Evolutionary conservation across 441 rosid species (phyloP).

Genomic region (Gossypium laxum): DNA sequence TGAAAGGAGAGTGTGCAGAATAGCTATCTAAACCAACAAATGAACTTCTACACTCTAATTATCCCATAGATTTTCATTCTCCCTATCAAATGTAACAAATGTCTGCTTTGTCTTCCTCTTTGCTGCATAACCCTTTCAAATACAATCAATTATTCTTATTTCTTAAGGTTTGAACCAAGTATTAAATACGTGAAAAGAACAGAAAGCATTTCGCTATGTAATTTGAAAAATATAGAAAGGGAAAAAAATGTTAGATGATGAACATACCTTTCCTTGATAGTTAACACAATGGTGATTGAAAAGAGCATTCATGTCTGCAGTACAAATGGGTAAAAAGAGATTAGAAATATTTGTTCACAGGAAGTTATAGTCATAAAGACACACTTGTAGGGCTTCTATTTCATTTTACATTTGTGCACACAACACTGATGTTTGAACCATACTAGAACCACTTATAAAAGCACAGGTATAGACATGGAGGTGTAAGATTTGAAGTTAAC

Average conservation of each 20-base stretch:
- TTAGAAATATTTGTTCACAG: conserved; percentile 6
- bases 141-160: not conserved
- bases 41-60: too few species aligned
- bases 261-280: conserved; percentile 71
- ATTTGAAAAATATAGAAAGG: conserved; percentile 7
- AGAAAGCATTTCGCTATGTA: not conserved
- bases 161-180: not conserved
- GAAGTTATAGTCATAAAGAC: not conserved
- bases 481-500: not conserved
- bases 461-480: not conserved
- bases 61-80: too few species aligned
- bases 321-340: conserved; percentile 13
- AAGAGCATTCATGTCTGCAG: conserved; percentile 66
- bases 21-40: too few species aligned
- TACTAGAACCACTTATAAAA: not conserved
- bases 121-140: not conserved
- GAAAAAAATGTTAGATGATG: not conserved
- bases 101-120: not conserved
- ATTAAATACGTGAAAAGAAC: not conserved
- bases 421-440: not conserved
- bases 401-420: not conserved
- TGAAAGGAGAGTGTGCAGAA: too few species aligned
- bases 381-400: not conserved
- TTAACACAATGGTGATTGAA: conserved; percentile 60
- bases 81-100: not conserved